Evolutionary conservation across 345 rosid genomes (phyloP).

Genomic region (Kandelia obovata): DNA sequence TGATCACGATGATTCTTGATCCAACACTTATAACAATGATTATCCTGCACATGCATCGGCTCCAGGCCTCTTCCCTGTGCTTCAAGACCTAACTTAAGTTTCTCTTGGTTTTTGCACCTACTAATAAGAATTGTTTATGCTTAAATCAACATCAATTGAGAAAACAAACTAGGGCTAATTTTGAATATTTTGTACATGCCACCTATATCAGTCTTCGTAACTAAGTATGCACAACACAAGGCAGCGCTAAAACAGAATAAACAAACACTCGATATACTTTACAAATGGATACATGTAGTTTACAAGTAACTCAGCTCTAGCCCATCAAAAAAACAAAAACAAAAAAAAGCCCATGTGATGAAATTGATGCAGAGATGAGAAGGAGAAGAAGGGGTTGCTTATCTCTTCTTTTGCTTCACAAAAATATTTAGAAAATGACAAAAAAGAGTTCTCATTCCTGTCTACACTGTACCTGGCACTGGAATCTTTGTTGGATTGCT

Average conservation of each 20-base stretch:
- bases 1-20: neutral
- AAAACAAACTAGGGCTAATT: slow-evolving; percentile 32
- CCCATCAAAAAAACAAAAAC: slow-evolving; percentile 22
- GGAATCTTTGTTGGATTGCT: slow-evolving; percentile 54
- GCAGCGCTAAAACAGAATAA: slow-evolving; percentile 18
- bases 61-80: slow-evolving; percentile 15
- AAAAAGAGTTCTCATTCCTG: slow-evolving; percentile 25
- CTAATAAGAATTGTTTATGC: slow-evolving; percentile 32
- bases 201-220: neutral
- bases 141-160: slow-evolving; percentile 40
- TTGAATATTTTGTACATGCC: neutral
- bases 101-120: slow-evolving; percentile 9
- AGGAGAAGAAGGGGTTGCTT: slow-evolving; percentile 27
- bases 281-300: slow-evolving; percentile 37
- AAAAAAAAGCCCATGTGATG: slow-evolving; percentile 29
- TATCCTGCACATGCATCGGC: too few relatives aligned
- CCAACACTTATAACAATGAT: neutral
- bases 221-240: neutral
- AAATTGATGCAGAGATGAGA: slow-evolving; percentile 31
- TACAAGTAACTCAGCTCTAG: slow-evolving; percentile 35
- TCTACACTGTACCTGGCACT: slow-evolving; percentile 45
- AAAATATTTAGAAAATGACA: slow-evolving; percentile 10
- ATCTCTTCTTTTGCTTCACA: slow-evolving; percentile 38
- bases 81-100: slow-evolving; percentile 17
- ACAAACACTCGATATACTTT: slow-evolving; percentile 36